phyloP scores from a whole-genome alignment of 495 filamentous ascomycete genomes.

The Tuber melanosporum region DNA sequence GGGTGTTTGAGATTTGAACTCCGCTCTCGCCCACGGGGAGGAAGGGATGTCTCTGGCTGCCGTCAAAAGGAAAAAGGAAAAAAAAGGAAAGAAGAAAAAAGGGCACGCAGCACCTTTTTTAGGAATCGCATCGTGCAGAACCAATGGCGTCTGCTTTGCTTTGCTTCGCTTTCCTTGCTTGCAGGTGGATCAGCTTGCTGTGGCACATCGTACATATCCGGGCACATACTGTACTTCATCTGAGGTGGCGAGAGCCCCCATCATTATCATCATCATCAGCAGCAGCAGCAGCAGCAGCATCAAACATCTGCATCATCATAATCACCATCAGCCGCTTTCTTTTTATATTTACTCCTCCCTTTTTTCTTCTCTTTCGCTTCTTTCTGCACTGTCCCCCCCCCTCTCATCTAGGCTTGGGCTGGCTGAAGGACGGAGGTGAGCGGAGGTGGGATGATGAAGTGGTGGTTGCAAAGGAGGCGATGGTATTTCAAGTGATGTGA shows the following conservation, averaged over 20 bases:
- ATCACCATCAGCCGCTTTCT: constrained; percentile 1
- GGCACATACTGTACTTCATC: not conserved
- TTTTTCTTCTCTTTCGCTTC: not conserved
- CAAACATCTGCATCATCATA: not conserved
- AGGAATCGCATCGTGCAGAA: not conserved
- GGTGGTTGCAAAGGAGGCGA: not conserved
- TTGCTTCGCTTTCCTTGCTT: not conserved
- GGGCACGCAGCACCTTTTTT: constrained; percentile 2
- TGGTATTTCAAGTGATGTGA: not conserved
- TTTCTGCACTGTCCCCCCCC: not conserved
- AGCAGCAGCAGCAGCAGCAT: not conserved
- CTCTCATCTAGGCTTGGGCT: not conserved
- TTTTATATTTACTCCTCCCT: not conserved
- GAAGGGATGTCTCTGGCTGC: not conserved
- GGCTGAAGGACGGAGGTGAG: not conserved
- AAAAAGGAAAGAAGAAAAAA: not conserved
- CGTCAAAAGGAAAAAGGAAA: not conserved
- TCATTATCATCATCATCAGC: not conserved
- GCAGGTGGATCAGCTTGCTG: not conserved
- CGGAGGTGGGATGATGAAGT: not conserved
- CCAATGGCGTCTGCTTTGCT: not conserved
- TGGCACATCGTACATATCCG: not conserved
- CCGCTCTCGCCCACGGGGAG: not conserved
- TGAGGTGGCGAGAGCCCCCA: not conserved
- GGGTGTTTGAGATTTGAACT: constrained; percentile 1